Evolutionary conservation across 495 filamentous ascomycete genomes (phyloP).

Genomic region (Xylaria telfairii): DNA sequence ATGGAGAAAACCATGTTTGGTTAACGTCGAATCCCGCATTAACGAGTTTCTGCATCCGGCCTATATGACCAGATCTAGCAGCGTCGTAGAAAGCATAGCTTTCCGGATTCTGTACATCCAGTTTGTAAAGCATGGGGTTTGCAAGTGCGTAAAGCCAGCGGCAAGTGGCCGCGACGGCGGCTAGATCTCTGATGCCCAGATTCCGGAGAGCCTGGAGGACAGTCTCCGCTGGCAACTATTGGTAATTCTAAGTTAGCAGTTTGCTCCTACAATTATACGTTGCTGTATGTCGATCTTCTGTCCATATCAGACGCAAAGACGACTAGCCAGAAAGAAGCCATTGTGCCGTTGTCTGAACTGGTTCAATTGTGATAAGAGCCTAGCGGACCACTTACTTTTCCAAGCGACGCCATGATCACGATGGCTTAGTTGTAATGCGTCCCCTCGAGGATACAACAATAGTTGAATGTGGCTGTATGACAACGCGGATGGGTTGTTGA

Average conservation of each 20-base stretch:
- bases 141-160: not conserved
- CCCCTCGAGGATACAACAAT: not conserved
- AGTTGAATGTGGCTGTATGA: not conserved
- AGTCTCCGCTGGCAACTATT: not conserved
- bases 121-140: not conserved
- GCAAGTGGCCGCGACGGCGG: not conserved
- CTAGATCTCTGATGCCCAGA: not conserved
- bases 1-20: not conserved
- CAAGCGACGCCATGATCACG: not conserved
- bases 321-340: not conserved
- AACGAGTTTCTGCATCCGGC: not conserved
- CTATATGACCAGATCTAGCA: not conserved
- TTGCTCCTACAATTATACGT: not conserved
- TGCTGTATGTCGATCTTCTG: too few relatives aligned
- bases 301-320: not conserved
- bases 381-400: not conserved
- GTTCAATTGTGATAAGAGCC: too few relatives aligned
- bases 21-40: not conserved
- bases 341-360: not conserved
- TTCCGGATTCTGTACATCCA: not conserved
- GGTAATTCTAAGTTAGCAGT: not conserved
- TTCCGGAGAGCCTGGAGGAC: not conserved
- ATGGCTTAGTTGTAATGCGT: not conserved
- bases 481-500: not conserved
- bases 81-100: not conserved